These are phyloP conservation scores for Erodium texanum DNA, from an alignment of 441 rosid genomes.

Conservation along the genomic window DNA sequence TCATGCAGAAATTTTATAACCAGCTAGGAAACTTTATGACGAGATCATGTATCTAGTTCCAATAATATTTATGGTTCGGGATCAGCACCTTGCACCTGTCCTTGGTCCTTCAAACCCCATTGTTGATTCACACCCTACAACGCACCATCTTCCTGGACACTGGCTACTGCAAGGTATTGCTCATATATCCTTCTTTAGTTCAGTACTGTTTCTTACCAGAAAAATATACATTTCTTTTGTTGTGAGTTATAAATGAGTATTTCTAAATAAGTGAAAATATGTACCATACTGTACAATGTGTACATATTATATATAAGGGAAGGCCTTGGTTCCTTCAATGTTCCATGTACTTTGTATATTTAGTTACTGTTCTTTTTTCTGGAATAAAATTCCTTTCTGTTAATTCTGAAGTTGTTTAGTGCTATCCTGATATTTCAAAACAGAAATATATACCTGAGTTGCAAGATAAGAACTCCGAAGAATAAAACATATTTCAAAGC, in stretches of 20 bases:
- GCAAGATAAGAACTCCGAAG: not conserved
- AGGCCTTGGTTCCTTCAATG: not conserved
- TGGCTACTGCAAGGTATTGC: slow-evolving; percentile 2
- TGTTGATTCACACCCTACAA: not conserved
- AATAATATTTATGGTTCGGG: not conserved
- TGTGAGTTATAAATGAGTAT: not conserved
- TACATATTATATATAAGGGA: not conserved
- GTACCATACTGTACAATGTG: not conserved
- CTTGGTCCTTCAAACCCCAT: not conserved
- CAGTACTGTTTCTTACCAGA: not conserved
- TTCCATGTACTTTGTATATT: not conserved
- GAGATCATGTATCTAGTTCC: not conserved
- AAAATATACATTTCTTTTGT: not conserved
- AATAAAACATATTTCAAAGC: not conserved
- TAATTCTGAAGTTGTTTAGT: not conserved
- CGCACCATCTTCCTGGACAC: not conserved
- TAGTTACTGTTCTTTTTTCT: not conserved
- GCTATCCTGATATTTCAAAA: not conserved
- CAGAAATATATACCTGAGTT: not conserved
- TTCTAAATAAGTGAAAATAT: not conserved
- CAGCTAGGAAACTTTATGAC: not conserved
- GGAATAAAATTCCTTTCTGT: not conserved
- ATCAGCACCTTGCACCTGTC: not conserved
- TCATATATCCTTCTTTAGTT: not conserved
- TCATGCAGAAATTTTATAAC: slow-evolving; percentile 3